Conservation (phyloP, 495 filamentous ascomycete species). For the Chlorociboria aeruginascens region DNA sequence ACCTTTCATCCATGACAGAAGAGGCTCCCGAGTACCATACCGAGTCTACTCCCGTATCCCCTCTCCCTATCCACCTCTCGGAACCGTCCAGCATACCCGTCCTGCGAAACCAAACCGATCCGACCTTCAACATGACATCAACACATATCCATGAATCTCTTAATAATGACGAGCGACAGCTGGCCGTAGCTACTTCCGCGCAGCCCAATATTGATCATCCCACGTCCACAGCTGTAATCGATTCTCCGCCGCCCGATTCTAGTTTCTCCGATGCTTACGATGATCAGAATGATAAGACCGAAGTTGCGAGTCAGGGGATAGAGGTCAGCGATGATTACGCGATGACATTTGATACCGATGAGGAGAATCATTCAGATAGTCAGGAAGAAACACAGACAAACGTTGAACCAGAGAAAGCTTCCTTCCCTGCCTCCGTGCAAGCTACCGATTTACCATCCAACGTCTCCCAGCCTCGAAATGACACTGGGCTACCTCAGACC, state of each 20-base stretch:
- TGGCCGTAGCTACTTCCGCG: neutral
- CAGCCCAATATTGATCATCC: neutral
- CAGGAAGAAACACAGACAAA: constrained; percentile 16
- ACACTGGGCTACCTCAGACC: constrained; percentile 4
- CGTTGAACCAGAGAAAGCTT: constrained; percentile 8
- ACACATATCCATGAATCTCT: constrained; percentile 28
- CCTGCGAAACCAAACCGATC: constrained; percentile 62
- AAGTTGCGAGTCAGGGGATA: constrained; percentile 11
- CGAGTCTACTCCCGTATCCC: constrained; percentile 61
- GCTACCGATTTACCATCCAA: constrained; percentile 1
- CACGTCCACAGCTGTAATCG: neutral
- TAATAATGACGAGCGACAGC: neutral
- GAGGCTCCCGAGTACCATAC: constrained; percentile 55
- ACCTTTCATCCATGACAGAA: constrained; percentile 44
- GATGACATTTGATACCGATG: constrained; percentile 34
- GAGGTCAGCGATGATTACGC: constrained; percentile 34
- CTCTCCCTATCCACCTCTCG: constrained; percentile 56
- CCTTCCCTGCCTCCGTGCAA: constrained; percentile 9
- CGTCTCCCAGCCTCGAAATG: constrained; percentile 13
- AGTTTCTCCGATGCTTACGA: constrained; percentile 21
- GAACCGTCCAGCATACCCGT: constrained; percentile 60
- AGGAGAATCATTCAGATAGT: constrained; percentile 16
- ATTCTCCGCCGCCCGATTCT: constrained; percentile 14
- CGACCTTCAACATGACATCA: constrained; percentile 55
- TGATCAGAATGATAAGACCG: constrained; percentile 8